phyloP scores from a whole-genome alignment of 345 rosid species.

The Erucastrum elatum region DNA sequence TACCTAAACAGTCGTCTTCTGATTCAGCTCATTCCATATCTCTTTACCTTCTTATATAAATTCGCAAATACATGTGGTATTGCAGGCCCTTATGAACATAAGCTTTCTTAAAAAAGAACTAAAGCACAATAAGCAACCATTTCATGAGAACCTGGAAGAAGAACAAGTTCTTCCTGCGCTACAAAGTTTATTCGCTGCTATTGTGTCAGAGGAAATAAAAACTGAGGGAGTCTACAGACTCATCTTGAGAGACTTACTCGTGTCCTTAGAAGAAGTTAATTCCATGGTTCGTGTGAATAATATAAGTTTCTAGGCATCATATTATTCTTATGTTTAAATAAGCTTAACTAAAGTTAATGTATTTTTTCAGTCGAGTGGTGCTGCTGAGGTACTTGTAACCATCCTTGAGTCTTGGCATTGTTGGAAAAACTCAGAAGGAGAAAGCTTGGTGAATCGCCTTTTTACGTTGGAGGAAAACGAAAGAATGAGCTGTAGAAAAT shows the following conservation, averaged over 20 bases:
- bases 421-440: constrained; percentile 12
- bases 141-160: not conserved
- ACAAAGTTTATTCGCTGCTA: constrained; percentile 2
- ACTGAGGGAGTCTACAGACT: constrained; percentile 10
- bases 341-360: not conserved
- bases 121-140: not conserved
- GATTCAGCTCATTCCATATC: not conserved
- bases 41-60: not conserved
- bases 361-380: constrained; percentile 14
- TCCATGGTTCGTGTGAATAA: constrained; percentile 19
- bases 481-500: constrained; percentile 16
- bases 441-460: not conserved
- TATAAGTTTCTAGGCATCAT: not conserved
- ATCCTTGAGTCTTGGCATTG: constrained; percentile 20
- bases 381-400: constrained; percentile 14
- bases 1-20: not conserved
- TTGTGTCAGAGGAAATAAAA: not conserved
- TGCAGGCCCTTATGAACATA: constrained; percentile 16
- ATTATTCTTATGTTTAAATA: not conserved
- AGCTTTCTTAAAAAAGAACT: constrained; percentile 11
- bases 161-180: constrained; percentile 9
- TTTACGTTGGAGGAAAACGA: constrained; percentile 9
- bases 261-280: not conserved
- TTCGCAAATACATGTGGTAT: not conserved
- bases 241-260: constrained; percentile 14